These are phyloP conservation scores for Diaporthe eres DNA, from an alignment of 2,329 filamentous ascomycete species.

Conservation along the genomic window DNA sequence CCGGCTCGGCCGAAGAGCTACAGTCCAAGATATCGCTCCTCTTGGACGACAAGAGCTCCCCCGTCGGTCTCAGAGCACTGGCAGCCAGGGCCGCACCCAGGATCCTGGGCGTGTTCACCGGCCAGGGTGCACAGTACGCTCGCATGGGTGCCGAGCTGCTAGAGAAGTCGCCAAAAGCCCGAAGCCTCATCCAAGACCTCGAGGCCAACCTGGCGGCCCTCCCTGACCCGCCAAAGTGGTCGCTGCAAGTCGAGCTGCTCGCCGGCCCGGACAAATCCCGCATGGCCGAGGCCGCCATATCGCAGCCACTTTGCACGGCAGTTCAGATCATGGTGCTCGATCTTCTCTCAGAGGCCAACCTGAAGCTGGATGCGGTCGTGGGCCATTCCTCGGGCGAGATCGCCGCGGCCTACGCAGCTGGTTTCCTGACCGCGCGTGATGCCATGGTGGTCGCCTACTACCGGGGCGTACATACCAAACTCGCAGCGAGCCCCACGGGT, in stretches of 20 bases:
- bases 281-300: conserved; percentile 47
- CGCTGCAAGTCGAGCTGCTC: conserved; percentile 26
- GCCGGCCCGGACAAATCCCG: too few relatives aligned
- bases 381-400: conserved; percentile 48
- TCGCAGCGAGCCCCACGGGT: conserved; percentile 10
- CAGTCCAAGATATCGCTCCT: too few relatives aligned
- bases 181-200: neutral
- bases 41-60: too few relatives aligned
- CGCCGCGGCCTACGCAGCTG: conserved; percentile 32
- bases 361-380: conserved; percentile 46
- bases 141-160: conserved; percentile 51
- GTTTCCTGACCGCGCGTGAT: conserved; percentile 29
- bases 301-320: conserved; percentile 44
- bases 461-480: conserved; percentile 31
- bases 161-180: conserved; percentile 45
- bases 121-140: conserved; percentile 52
- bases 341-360: conserved; percentile 45
- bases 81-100: too few relatives aligned
- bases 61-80: too few relatives aligned
- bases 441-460: conserved; percentile 47
- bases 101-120: conserved; percentile 46
- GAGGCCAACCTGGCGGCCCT: neutral
- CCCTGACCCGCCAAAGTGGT: conserved; percentile 28
- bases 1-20: too few relatives aligned
- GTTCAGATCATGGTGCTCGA: conserved; percentile 56